Conservation (phyloP, 2,329 filamentous ascomycete species). For the Cladophialophora bantiana region DNA sequence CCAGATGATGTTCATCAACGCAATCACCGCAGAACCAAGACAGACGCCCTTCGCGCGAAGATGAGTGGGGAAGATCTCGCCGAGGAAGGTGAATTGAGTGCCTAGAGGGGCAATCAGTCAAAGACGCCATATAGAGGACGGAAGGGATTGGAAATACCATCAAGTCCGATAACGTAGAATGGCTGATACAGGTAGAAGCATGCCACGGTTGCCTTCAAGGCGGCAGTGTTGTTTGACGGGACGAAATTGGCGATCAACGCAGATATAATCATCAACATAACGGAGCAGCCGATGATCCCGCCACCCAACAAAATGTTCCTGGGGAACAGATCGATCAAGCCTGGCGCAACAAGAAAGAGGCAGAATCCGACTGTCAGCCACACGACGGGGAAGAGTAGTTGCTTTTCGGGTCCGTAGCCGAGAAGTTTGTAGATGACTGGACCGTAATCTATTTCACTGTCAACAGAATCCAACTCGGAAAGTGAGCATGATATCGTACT, state of each 20-base stretch:
- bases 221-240: conserved; percentile 37
- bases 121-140: conserved; percentile 15
- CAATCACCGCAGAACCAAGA: conserved; percentile 15
- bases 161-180: background rate
- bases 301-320: conserved; percentile 32
- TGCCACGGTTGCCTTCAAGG: conserved; percentile 47
- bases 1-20: conserved; percentile 25
- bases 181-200: conserved; percentile 42
- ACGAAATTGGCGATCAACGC: conserved; percentile 35
- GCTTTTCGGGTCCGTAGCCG: conserved; percentile 29
- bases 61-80: conserved; percentile 31
- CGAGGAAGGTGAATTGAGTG: conserved; percentile 26
- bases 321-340: conserved; percentile 15
- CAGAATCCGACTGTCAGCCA: conserved; percentile 26
- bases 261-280: conserved; percentile 24
- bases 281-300: conserved; percentile 33
- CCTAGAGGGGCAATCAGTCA: background rate
- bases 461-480: background rate
- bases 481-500: conserved; percentile 37
- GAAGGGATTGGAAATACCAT: background rate
- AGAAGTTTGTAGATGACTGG: conserved; percentile 27
- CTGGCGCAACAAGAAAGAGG: conserved; percentile 19
- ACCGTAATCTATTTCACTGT: conserved; percentile 25
- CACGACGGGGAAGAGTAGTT: conserved; percentile 25
- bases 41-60: conserved; percentile 29